Percentiles rank a stretch among this genome's conserved stretches.
These are phyloP conservation scores for Russula olivacea DNA, from an alignment of 768 basidiomycete species.

Conservation along the genomic window DNA sequence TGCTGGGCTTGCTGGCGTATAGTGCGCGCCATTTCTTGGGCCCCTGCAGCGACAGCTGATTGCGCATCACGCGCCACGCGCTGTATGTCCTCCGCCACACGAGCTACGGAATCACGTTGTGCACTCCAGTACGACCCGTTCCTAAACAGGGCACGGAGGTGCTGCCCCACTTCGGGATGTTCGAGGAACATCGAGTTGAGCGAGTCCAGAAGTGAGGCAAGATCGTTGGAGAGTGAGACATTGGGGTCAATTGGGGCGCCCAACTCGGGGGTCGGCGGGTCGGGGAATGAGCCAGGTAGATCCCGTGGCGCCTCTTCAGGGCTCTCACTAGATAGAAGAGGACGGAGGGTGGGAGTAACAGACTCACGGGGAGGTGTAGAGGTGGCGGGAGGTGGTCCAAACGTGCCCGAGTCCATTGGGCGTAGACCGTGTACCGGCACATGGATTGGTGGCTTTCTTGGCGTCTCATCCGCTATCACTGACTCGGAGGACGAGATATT, in stretches of 20 bases:
- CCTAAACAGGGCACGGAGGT: slow-evolving; percentile 54
- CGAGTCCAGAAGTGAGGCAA: slow-evolving; percentile 54
- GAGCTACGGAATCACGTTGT: slow-evolving; percentile 54
- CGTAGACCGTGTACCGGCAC: slow-evolving; percentile 36
- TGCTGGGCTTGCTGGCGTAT: slow-evolving; percentile 49
- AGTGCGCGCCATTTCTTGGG: slow-evolving; percentile 33
- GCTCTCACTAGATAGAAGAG: neutral
- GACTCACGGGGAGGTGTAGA: slow-evolving; percentile 23
- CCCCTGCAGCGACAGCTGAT: slow-evolving; percentile 34
- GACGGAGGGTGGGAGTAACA: slow-evolving; percentile 14
- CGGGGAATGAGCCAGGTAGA: slow-evolving; percentile 31
- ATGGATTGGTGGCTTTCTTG: slow-evolving; percentile 57
- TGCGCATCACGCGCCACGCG: slow-evolving; percentile 38
- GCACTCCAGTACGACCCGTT: slow-evolving; percentile 66
- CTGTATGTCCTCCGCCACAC: slow-evolving; percentile 50
- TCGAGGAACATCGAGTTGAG: slow-evolving; percentile 50
- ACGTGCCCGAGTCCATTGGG: slow-evolving; percentile 21
- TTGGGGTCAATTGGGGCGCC: slow-evolving; percentile 31
- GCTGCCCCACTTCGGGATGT: slow-evolving; percentile 69
- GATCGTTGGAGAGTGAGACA: slow-evolving; percentile 55
- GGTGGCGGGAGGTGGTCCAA: slow-evolving; percentile 15
- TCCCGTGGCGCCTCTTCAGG: neutral
- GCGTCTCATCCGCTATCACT: slow-evolving; percentile 36
- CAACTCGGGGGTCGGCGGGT: slow-evolving; percentile 48
- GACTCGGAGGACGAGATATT: slow-evolving; percentile 40